A percentile compares a stretch with the other conserved stretches of the same genome.
Evolutionary conservation across 805 yeast genomes (phyloP).

Genomic region (Myxozyma monticola): DNA sequence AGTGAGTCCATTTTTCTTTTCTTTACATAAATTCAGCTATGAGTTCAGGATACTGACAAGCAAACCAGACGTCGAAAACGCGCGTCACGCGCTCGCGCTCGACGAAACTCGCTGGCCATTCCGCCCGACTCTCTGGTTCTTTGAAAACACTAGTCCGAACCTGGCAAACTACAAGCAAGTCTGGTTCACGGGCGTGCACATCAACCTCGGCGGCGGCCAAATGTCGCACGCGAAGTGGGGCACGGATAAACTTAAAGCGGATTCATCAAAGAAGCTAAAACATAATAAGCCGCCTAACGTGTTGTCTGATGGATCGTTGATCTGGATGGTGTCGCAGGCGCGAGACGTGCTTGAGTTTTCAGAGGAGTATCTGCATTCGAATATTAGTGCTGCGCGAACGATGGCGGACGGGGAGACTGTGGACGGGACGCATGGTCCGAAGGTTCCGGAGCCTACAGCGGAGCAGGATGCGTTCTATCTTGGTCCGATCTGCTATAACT

Average conservation of each 20-base stretch:
- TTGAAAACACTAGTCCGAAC: background rate
- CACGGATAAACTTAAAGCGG: constrained; percentile 3
- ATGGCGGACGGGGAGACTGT: background rate
- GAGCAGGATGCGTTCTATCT: constrained; percentile 7
- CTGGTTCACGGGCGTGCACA: constrained; percentile 24
- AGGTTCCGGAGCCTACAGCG: background rate
- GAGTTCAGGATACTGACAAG: background rate
- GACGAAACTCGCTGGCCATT: constrained; percentile 17
- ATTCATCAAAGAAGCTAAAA: background rate
- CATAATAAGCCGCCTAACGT: constrained; percentile 3
- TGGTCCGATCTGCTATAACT: constrained; percentile 19
- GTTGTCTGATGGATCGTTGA: constrained; percentile 23
- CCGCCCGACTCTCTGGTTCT: constrained; percentile 21
- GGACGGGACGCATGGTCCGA: background rate
- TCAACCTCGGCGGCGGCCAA: constrained; percentile 22
- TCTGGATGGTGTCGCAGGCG: constrained; percentile 23
- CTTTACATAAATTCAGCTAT: background rate
- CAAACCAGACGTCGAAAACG: constrained; percentile 16
- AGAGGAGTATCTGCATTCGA: constrained; percentile 8
- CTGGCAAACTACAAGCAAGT: constrained; percentile 14
- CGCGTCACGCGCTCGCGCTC: constrained; percentile 21
- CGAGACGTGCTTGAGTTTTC: constrained; percentile 5
- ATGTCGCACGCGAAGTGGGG: background rate
- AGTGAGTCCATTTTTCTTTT: constrained; percentile 5
- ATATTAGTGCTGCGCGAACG: constrained; percentile 3